phyloP scores from a whole-genome alignment of 805 yeast genomes.

The Priceomyces melissophilus region DNA sequence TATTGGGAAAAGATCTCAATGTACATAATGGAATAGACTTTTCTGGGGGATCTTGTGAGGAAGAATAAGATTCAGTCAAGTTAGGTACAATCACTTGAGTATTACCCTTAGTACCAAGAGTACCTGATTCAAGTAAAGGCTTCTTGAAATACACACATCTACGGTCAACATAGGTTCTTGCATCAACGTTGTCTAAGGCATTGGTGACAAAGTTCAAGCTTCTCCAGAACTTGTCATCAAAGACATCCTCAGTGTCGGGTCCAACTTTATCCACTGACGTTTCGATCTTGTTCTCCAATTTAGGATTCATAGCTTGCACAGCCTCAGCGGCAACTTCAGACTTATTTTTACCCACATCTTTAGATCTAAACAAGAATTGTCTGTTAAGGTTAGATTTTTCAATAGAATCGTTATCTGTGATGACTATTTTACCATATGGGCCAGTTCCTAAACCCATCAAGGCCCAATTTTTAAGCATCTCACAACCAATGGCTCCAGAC shows the following conservation, averaged over 20 bases:
- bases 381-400: constrained; percentile 95
- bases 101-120: constrained; percentile 97
- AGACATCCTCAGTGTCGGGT: constrained; percentile 83
- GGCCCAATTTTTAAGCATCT: constrained; percentile 98
- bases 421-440: constrained; percentile 74
- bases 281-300: constrained; percentile 70
- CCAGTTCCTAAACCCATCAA: constrained; percentile 94
- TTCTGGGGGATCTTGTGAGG: constrained; percentile 98
- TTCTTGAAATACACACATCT: constrained; percentile 91
- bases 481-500: constrained; percentile 98
- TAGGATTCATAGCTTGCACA: constrained; percentile 82
- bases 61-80: constrained; percentile 91
- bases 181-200: constrained; percentile 96
- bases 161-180: constrained; percentile 95
- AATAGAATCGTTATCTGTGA: constrained; percentile 93
- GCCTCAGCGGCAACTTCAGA: constrained; percentile 89
- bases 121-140: constrained; percentile 92
- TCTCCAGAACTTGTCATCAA: constrained; percentile 83
- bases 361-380: constrained; percentile 91
- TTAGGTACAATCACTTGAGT: constrained; percentile 94
- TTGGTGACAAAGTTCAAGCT: constrained; percentile 85
- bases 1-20: constrained; percentile 93
- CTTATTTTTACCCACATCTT: constrained; percentile 88
- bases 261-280: constrained; percentile 87
- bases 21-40: constrained; percentile 97